Evolutionary conservation across 1,284 basidiomycete species (phyloP).

Genomic region (Grifola frondosa): DNA sequence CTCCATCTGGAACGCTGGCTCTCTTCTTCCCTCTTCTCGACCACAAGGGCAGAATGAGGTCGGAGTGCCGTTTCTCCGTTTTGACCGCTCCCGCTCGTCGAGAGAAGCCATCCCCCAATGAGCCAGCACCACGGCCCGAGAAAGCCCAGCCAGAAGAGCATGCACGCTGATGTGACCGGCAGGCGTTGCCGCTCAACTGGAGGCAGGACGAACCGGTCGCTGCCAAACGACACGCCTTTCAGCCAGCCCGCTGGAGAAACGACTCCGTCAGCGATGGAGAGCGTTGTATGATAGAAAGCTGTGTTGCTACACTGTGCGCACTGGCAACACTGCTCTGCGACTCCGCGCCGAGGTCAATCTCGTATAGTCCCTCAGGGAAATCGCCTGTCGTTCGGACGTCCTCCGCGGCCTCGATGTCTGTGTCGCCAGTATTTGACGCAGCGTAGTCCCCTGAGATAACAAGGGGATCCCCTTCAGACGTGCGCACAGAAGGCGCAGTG

Average conservation of each 20-base stretch:
- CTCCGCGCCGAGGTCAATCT: constrained; percentile 16
- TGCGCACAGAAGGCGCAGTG: constrained; percentile 45
- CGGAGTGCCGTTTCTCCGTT: constrained; percentile 20
- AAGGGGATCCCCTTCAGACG: constrained; percentile 11
- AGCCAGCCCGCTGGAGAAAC: constrained; percentile 31
- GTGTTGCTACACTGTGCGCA: background rate
- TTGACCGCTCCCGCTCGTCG: constrained; percentile 28
- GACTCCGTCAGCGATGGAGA: constrained; percentile 15
- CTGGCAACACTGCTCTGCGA: background rate
- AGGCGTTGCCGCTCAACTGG: constrained; percentile 3
- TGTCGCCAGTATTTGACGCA: constrained; percentile 6
- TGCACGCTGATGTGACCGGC: constrained; percentile 40
- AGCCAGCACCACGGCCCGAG: constrained; percentile 66
- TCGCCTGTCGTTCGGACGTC: constrained; percentile 9
- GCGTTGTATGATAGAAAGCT: constrained; percentile 6
- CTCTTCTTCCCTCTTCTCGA: constrained; percentile 10
- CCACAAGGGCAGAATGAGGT: constrained; percentile 37
- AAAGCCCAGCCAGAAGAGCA: constrained; percentile 72
- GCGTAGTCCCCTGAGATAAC: constrained; percentile 14
- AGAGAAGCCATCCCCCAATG: constrained; percentile 69
- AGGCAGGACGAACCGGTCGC: constrained; percentile 18
- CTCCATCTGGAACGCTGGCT: background rate
- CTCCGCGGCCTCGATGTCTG: constrained; percentile 10
- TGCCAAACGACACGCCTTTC: constrained; percentile 35
- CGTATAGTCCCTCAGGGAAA: constrained; percentile 23